Conservation (phyloP, 2,329 filamentous ascomycete species). For the Albifimbria verrucaria region DNA sequence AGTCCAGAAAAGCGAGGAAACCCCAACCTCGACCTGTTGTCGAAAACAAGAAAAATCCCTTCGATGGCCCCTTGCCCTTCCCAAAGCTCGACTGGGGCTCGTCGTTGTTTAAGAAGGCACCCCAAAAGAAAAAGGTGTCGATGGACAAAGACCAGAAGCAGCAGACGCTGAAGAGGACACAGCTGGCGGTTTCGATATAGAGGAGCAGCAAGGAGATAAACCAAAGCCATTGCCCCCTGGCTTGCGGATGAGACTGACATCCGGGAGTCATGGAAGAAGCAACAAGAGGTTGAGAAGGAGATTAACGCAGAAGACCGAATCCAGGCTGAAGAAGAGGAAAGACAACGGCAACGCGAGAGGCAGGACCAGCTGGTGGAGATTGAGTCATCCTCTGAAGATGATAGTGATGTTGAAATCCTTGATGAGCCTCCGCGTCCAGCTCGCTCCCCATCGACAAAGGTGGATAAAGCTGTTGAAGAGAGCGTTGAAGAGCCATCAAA, state of each 20-base stretch:
- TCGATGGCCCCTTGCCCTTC: slow-evolving; percentile 84
- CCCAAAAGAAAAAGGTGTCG: slow-evolving; percentile 11
- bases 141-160: slow-evolving; percentile 10
- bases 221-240: slow-evolving; percentile 74
- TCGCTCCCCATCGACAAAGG: slow-evolving; percentile 2
- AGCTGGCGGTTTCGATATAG: slow-evolving; percentile 65
- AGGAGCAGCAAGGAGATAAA: slow-evolving; percentile 35
- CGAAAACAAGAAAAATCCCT: slow-evolving; percentile 58
- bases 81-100: slow-evolving; percentile 76
- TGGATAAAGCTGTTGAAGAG: slow-evolving; percentile 7
- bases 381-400: slow-evolving; percentile 57
- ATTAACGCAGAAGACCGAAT: slow-evolving; percentile 64
- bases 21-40: slow-evolving; percentile 32
- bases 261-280: slow-evolving; percentile 57
- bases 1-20: slow-evolving; percentile 61
- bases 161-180: slow-evolving; percentile 37
- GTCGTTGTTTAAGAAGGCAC: slow-evolving; percentile 45
- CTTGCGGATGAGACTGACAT: slow-evolving; percentile 65
- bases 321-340: slow-evolving; percentile 53
- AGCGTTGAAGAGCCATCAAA: not conserved
- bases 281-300: slow-evolving; percentile 52
- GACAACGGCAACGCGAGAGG: slow-evolving; percentile 37
- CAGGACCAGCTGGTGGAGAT: slow-evolving; percentile 57
- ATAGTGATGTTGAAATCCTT: slow-evolving; percentile 55
- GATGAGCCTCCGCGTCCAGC: slow-evolving; percentile 39